phyloP scores from a whole-genome alignment of 768 basidiomycete genomes.

The Tricholoma terreum region DNA sequence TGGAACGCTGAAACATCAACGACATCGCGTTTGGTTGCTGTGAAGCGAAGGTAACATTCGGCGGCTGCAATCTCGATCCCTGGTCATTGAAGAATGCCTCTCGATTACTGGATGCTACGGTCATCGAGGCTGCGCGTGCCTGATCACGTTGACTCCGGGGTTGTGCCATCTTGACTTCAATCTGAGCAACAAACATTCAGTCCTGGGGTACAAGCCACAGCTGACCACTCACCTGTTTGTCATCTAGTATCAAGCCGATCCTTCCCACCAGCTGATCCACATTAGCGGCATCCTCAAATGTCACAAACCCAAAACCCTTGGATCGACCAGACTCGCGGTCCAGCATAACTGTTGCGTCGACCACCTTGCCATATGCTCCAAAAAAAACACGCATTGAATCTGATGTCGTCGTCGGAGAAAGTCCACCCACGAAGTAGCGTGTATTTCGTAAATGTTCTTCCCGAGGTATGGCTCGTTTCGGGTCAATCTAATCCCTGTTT shows the following conservation, averaged over 20 bases:
- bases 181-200: constrained; percentile 37
- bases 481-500: constrained; percentile 61
- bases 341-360: constrained; percentile 84
- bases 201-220: background rate
- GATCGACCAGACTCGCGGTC: constrained; percentile 72
- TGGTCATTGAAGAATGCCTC: constrained; percentile 31
- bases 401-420: constrained; percentile 63
- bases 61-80: constrained; percentile 32
- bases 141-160: constrained; percentile 64
- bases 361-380: constrained; percentile 68
- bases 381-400: constrained; percentile 74
- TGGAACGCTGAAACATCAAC: constrained; percentile 56
- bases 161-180: constrained; percentile 82
- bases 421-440: constrained; percentile 80
- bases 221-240: constrained; percentile 57
- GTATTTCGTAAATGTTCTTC: constrained; percentile 75
- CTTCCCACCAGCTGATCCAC: constrained; percentile 67
- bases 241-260: constrained; percentile 67
- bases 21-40: constrained; percentile 46
- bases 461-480: constrained; percentile 82
- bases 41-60: constrained; percentile 29
- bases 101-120: constrained; percentile 18
- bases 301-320: constrained; percentile 86
- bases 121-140: constrained; percentile 31
- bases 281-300: constrained; percentile 65